These are phyloP conservation scores for Spathaspora sp. DNA, from an alignment of 805 yeast genomes.

Conservation along the genomic window DNA sequence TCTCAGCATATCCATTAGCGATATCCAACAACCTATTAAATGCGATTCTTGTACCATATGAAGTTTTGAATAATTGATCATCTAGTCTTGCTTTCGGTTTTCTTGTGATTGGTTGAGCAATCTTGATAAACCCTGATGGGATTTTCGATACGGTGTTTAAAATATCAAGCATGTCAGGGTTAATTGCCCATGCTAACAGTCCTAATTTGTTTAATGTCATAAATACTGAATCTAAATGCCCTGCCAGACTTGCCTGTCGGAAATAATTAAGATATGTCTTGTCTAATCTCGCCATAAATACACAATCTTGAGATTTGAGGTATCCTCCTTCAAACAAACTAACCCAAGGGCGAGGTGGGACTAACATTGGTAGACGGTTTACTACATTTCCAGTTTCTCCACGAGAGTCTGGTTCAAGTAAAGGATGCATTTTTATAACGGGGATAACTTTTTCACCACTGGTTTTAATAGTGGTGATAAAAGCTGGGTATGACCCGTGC, in stretches of 20 bases:
- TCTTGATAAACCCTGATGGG: conserved; percentile 19
- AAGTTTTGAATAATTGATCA: not conserved
- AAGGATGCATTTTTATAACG: not conserved
- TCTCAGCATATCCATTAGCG: conserved; percentile 22
- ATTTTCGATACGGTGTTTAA: conserved; percentile 17
- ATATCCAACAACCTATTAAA: conserved; percentile 17
- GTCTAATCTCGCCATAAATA: conserved; percentile 19
- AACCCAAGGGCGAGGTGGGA: conserved; percentile 35
- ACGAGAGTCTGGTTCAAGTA: not conserved
- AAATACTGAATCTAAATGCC: conserved; percentile 29
- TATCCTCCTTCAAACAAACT: conserved; percentile 34
- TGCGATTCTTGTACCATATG: not conserved
- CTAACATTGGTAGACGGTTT: conserved; percentile 31
- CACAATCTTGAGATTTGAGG: conserved; percentile 16
- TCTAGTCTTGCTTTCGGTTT: not conserved
- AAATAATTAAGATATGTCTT: conserved; percentile 16
- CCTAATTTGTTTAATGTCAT: conserved; percentile 26
- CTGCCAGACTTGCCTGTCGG: conserved; percentile 23
- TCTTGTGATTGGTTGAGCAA: conserved; percentile 16
- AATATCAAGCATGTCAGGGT: conserved; percentile 19
- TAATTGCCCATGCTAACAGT: conserved; percentile 33
- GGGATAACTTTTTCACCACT: not conserved
- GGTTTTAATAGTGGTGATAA: not conserved
- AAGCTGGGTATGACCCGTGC: not conserved
- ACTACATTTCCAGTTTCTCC: not conserved